Evolutionary conservation across 2,329 filamentous ascomycete genomes (phyloP), one percentile per base, ranked within the genome.

Genomic region (Diaporthe ampelina): DNA sequence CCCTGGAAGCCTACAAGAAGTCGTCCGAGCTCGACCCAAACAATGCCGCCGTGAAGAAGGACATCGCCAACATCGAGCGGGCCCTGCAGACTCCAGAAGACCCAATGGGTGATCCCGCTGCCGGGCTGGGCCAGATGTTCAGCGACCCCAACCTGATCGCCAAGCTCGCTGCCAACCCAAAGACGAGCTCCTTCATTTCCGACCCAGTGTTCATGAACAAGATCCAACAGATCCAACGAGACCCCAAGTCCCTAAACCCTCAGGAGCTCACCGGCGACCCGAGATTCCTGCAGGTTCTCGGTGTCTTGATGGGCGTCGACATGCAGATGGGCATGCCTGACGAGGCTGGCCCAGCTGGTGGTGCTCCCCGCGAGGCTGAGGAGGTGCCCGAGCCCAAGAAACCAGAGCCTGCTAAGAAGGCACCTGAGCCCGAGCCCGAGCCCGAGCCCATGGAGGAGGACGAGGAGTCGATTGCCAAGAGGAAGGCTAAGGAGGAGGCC

Each of bases 161-260:
- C 83, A 99, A 99, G 88, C 92, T 99, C 74, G 95, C 95, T 77
- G 90, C 86, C 79, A 98, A 98, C 87, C 97, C 97, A 76, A 98
- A 98, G 91, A 99, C 97, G 15, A 92, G 93, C 77, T 83, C 88
- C 17, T 91, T 94, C 79, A 91, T 99, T 43, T 93, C 91, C 74
- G 97, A 99, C 81, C 89, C 93, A 13, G 87, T 91, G 37, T 99
- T 99, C 86, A 97, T 99, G 93, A 86, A 89, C 77, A 98, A 98
- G 86, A 88, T 99, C 74, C 92, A 97, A 83, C 89, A 91, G 68
- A 87, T 98, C 76, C 92, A 94, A 85, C 87, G 91, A 78, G 97
- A 98, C 85, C 95, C 97, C 8, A 91, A 91, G 80, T 92, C 91
- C 79, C 19, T 75, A 67, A 70, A 69, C 56, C 90, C 95, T 61